Evolutionary conservation across 805 yeast species (phyloP).

Genomic region (Kazachstania kunashirensis): DNA sequence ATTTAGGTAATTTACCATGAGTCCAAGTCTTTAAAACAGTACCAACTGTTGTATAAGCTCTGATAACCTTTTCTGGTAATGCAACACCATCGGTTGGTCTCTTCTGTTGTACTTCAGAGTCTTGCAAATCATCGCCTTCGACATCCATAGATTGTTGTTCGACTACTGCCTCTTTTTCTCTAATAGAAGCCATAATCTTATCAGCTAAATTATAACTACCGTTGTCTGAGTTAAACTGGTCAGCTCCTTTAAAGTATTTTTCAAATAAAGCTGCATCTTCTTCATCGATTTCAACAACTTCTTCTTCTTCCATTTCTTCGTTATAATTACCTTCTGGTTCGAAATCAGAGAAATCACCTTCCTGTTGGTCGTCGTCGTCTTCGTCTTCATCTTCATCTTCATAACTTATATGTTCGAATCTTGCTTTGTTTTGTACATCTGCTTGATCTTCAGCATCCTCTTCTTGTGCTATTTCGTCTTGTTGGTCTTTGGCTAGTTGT

Average conservation of each 20-base stretch:
- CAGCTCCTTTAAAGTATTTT: constrained; percentile 47
- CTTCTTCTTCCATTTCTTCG: constrained; percentile 47
- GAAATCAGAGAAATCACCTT: constrained; percentile 39
- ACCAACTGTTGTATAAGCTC: constrained; percentile 89
- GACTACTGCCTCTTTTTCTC: constrained; percentile 49
- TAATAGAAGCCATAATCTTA: constrained; percentile 82
- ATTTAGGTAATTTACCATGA: constrained; percentile 93
- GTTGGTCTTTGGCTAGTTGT: constrained; percentile 86
- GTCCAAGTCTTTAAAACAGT: constrained; percentile 78
- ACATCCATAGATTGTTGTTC: constrained; percentile 14
- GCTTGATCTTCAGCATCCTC: constrained; percentile 32
- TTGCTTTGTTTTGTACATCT: constrained; percentile 25
- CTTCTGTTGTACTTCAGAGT: constrained; percentile 14
- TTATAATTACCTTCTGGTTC: constrained; percentile 41
- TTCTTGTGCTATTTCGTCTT: constrained; percentile 75
- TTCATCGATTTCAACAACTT: constrained; percentile 57
- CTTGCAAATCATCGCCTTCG: constrained; percentile 8
- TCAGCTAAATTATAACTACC: constrained; percentile 73
- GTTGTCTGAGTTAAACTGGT: constrained; percentile 29
- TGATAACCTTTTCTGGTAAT: constrained; percentile 92
- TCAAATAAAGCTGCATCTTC: constrained; percentile 81
- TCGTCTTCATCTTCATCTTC: constrained; percentile 50
- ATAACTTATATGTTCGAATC: constrained; percentile 28
- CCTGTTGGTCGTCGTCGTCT: constrained; percentile 33
- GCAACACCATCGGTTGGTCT: constrained; percentile 63